Base-by-base conservation (phyloP, 192 early-diverging fungal genomes). In the Coemansia sp. region DNA sequence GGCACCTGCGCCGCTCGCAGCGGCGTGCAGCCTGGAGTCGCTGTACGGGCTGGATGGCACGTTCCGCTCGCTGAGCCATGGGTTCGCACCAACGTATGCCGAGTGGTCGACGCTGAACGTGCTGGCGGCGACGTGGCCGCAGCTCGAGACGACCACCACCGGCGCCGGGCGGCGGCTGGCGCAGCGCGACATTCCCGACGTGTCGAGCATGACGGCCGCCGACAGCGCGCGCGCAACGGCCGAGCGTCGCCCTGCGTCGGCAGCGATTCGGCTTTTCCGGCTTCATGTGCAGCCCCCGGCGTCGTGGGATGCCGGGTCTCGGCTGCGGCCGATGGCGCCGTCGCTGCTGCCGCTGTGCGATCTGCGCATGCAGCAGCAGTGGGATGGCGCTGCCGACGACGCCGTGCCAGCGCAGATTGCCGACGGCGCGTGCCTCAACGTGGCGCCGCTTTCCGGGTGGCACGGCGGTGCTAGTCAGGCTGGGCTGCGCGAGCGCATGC, bases 51-150 rank as follows among this genome's bases (percentile, higher is more conserved):
- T 68, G 3, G 74, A 72, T 29, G 66, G 71, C n/a, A 68, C 65
- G 20, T 82, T 82, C 63, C 67, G 70, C 38, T 64, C 73, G 60
- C 68, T 82, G 29, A 76, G 73, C 56, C 70, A 82, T 18, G 79
- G 79, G 32, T 49, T 76, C 17, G 30, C 68, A 29, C 79, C 79
- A 16, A 65, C 71, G 14, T 73, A 76, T 40, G 79, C 79, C 6
- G 79, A 82, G 68, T 82, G 79, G 79, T 82, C 79, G 61, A 67
- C 79, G 17, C 74, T 72, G 32, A 82, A 82, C 54, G 62, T 82
- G 38, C 49, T 82, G 33, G 79, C 79, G 5, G 79, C 76, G 40
- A 61, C 79, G 36, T 82, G 79, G 79, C 73, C 79, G 5, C 79
- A 82, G 55, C 65, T 82, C 17, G 79, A 76, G 64, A 61, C 62